phyloP scores from a whole-genome alignment of 352 stramenopile species.

The Phytophthora citricola region DNA sequence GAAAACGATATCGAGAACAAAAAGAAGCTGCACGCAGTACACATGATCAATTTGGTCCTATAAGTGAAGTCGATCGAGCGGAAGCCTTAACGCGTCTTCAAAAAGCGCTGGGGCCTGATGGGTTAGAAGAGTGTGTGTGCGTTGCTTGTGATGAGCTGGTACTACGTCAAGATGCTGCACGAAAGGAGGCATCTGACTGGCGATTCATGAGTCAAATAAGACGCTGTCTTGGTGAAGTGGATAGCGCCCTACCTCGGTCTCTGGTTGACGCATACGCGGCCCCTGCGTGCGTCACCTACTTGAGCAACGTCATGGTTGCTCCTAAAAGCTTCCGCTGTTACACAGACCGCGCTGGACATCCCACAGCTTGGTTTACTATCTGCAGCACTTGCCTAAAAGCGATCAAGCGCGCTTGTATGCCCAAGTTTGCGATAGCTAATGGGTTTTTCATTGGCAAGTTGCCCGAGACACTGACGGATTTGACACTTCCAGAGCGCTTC shows the following conservation, averaged over 20 bases:
- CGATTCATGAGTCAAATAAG: neutral
- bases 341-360: neutral
- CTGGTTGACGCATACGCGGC: neutral
- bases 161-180: neutral
- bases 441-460: neutral
- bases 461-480: neutral
- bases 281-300: neutral
- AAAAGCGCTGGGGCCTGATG: neutral
- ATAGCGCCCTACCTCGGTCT: neutral
- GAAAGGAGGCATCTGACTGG: constrained; percentile 2
- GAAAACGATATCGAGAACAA: too few species aligned
- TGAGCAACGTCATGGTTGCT: neutral
- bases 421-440: constrained; percentile 1
- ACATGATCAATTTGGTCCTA: neutral
- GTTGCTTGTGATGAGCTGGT: neutral
- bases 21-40: too few species aligned
- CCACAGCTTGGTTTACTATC: neutral
- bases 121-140: constrained; percentile 1
- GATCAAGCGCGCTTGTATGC: neutral
- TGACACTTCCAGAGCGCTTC: constrained; percentile 1
- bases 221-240: neutral
- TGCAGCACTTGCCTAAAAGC: neutral
- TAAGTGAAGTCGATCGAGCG: neutral
- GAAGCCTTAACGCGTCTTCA: neutral
- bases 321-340: neutral